Evolutionary conservation across 2,329 filamentous ascomycete species (phyloP).

Genomic region (Microdochium bolleyi): DNA sequence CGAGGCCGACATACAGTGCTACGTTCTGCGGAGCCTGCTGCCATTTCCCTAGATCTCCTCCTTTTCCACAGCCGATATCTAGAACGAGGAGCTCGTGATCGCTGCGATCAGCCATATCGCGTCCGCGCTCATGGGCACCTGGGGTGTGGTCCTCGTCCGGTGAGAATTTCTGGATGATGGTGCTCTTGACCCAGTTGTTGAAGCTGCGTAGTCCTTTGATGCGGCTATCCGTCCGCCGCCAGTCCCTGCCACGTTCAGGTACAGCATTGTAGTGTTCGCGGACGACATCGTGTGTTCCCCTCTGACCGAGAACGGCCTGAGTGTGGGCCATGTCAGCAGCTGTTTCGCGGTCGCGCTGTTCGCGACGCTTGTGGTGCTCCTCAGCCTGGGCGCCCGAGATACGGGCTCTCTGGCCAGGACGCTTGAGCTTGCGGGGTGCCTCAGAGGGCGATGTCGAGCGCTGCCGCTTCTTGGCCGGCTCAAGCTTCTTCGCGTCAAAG

Average conservation of each 20-base stretch:
- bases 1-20: constrained; percentile 88
- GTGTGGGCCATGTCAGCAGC: constrained; percentile 25
- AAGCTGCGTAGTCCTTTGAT: constrained; percentile 92
- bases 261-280: constrained; percentile 94
- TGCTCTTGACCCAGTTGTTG: constrained; percentile 99
- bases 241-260: constrained; percentile 85
- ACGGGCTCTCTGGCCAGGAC: constrained; percentile 58
- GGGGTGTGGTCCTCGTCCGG: constrained; percentile 67
- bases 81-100: constrained; percentile 68
- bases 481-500: constrained; percentile 51
- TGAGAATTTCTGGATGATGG: constrained; percentile 93
- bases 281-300: constrained; percentile 76
- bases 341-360: constrained; percentile 44
- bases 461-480: constrained; percentile 50
- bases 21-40: constrained; percentile 85
- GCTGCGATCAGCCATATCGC: constrained; percentile 27
- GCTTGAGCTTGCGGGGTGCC: constrained; percentile 56
- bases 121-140: constrained; percentile 45
- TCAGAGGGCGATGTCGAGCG: constrained; percentile 39
- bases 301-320: constrained; percentile 31
- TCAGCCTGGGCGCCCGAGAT: constrained; percentile 61
- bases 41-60: constrained; percentile 93
- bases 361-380: constrained; percentile 55
- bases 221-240: constrained; percentile 86
- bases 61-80: constrained; percentile 95